Base-by-base conservation (phyloP, 108 stramenopile genomes). In the Nitzschia inconspicua region DNA sequence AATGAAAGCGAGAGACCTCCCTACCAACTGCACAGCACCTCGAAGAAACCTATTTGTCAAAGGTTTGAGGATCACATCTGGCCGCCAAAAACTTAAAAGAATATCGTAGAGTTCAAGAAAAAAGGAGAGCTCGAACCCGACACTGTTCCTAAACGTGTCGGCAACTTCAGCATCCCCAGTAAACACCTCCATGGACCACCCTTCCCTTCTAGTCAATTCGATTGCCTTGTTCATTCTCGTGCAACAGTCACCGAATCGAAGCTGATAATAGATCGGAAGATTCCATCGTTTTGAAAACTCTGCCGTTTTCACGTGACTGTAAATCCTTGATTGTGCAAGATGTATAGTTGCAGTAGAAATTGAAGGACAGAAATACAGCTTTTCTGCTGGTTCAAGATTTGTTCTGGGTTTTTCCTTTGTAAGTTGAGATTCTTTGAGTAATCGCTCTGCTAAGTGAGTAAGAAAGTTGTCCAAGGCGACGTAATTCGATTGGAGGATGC, bases 261-360 rank as follows among this genome's bases (percentile, higher is more conserved):
- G 65, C 43, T 94, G 92, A 57, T 94, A 94, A 65, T 94, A 94
- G 48, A 94, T 94, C 26, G 92, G 89, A 19, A 94, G 64, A 36
- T 88, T 94, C 92, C 92, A 94, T 31, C 72, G 73, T 49, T 86
- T 89, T 23, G 80, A 81, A 73, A 86, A 94, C 27, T 94, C 92
- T 19, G 84, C 76, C 2, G 92, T 94, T 35, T 81, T 82, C n/a
- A 81, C 71, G 60, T 94, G 92, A 5, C 57, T 18, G 48, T 85
- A 89, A 4, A 94, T 69, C 8, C 92, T 76, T n/a, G 78, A 54
- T 63, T 94, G 92, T 4, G 85, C 89, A 4, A 46, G 52, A 47
- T 72, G 57, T 23, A 83, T 82, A 18, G 75, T 68, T 30, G 36
- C 60, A 2, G 57, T 13, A 6, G 63, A 53, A n/a, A 84, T 62